phyloP scores from a whole-genome alignment of 148 eudicot genomes.

The Silene conica region DNA sequence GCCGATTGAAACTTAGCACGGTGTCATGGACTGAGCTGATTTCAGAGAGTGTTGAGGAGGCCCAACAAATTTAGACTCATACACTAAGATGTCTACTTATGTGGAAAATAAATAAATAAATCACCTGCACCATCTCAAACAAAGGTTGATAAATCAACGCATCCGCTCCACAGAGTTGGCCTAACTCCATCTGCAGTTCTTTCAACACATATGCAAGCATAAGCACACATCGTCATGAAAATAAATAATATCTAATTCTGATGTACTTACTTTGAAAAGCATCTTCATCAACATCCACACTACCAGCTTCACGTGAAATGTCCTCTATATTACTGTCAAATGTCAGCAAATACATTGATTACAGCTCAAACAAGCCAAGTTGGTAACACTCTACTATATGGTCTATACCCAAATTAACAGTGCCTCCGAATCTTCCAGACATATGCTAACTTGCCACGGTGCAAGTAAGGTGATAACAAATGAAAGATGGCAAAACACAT shows the following conservation, averaged over 20 bases:
- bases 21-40: not conserved
- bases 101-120: not conserved
- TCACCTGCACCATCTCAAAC: constrained; percentile 76
- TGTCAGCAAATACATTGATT: constrained; percentile 18
- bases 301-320: constrained; percentile 90
- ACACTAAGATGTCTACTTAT: not conserved
- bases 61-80: not conserved
- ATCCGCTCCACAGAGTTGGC: constrained; percentile 46
- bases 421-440: not conserved
- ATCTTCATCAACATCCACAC: constrained; percentile 76
- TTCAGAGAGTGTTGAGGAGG: not conserved
- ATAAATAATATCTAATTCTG: constrained; percentile 5
- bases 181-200: constrained; percentile 79
- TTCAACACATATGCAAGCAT: constrained; percentile 33
- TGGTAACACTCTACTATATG: not conserved
- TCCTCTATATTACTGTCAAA: constrained; percentile 90
- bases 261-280: constrained; percentile 60
- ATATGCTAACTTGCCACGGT: not conserved
- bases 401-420: not conserved
- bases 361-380: not conserved
- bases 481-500: not conserved
- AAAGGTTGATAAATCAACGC: constrained; percentile 64
- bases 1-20: not conserved
- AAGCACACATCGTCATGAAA: constrained; percentile 15
- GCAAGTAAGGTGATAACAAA: not conserved